A percentile compares a stretch with the other conserved stretches of the same genome.
These are phyloP conservation scores for Cyberlindnera bimundalis DNA, from an alignment of 805 yeast genomes.

Conservation along the genomic window DNA sequence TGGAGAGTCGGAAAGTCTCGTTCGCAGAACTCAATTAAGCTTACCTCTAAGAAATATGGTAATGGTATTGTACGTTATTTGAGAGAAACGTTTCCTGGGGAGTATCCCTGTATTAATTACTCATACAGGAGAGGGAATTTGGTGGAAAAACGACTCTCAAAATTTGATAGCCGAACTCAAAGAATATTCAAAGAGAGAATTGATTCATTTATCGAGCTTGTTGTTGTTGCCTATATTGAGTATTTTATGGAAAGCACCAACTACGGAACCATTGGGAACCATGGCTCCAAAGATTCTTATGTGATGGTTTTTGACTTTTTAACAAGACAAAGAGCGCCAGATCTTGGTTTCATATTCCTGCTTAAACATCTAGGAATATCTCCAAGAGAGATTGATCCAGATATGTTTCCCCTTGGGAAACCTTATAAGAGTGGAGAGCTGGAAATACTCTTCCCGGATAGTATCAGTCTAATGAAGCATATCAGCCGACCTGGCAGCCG, in stretches of 20 bases:
- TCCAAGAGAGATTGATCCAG: not conserved
- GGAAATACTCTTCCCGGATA: not conserved
- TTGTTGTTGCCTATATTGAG: conserved; percentile 1
- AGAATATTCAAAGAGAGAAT: too few species aligned
- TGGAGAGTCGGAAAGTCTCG: too few species aligned
- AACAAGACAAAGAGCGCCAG: conserved; percentile 3
- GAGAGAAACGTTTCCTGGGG: too few species aligned
- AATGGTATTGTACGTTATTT: too few species aligned
- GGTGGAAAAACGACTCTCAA: too few species aligned
- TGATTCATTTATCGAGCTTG: not conserved
- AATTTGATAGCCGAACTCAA: too few species aligned
- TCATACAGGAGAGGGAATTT: too few species aligned
- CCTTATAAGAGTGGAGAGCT: not conserved
- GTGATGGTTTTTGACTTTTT: conserved; percentile 6
- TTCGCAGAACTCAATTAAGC: too few species aligned
- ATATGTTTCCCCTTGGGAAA: not conserved
- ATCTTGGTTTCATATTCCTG: conserved; percentile 10
- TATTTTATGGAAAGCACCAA: not conserved
- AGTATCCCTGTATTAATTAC: too few species aligned
- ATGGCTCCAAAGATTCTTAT: conserved; percentile 2
- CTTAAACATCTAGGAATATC: not conserved
- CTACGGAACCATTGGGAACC: not conserved
- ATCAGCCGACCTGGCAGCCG: too few species aligned
- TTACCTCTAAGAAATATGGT: too few species aligned
- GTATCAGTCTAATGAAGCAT: not conserved